Base-by-base conservation (phyloP, 2,329 filamentous ascomycete species). In the Tolypocladium guangdongense region DNA sequence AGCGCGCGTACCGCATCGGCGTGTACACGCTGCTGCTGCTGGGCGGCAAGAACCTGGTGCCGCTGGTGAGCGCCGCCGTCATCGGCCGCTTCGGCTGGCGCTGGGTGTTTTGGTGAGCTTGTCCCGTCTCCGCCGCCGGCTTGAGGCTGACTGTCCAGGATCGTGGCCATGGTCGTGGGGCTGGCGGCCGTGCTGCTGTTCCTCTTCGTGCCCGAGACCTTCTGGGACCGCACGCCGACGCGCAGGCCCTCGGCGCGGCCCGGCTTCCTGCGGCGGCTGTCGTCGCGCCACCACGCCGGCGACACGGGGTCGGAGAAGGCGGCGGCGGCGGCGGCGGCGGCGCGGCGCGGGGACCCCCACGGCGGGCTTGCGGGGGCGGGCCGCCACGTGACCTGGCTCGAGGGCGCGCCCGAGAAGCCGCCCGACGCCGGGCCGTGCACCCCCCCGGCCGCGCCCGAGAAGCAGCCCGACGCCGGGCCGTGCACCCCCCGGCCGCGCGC, bases 181-280 rank as follows among this genome's bases (percentile, higher is more conserved):
- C 80, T 88, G 49, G 84, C 83, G 55, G 78, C 84, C 38, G 66
- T 81, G 22, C 71, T 95, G 3, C 76, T 97, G 1, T 96, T 95
- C 66, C 76, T 96, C 55, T 95, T 96, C 61, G 88, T 96, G 0
- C 92, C 92, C 0, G 92, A 97, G 71, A 96, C 90, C 0, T 96
- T 96, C 60, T 97, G 92, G 92, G 90, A 96, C 67, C 78, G 92
- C 49, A 86, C 86, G 2, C 90, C 91, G 2, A 64, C 69, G 3
- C 64, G 68, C 22, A 69, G 68, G 41, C 60, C 68, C 3, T 65
- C 66, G 7, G 73, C 68, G 54, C 65, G 75, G 22, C 74, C 75
- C 1, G 70, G 69, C 52, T 68, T 81, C 51, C 71, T 80, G 53
- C 74, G 71, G 24, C 69, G 77, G 7, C 63, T 73, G 22, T 80